Evolutionary conservation across 345 rosid species (phyloP).

Genomic region (Boechera retrofracta): DNA sequence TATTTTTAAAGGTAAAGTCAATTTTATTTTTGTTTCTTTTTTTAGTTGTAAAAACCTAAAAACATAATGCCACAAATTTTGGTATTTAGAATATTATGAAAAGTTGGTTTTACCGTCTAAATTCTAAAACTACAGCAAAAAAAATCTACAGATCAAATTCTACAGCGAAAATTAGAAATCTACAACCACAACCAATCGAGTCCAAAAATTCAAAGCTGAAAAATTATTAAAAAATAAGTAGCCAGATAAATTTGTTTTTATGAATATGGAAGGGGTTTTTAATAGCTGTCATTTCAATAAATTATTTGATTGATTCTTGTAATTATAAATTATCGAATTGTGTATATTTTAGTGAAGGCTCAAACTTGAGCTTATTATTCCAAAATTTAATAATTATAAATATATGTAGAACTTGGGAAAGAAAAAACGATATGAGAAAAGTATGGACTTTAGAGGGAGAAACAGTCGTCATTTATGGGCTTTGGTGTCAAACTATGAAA

Average conservation of each 20-base stretch:
- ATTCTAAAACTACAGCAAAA: too few species aligned
- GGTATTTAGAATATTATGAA: too few species aligned
- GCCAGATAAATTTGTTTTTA: background rate
- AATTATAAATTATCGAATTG: background rate
- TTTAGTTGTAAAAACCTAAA: too few species aligned
- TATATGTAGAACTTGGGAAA: background rate
- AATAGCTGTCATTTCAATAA: background rate
- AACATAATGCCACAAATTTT: too few species aligned
- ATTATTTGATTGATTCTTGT: constrained; percentile 1
- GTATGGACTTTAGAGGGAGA: background rate
- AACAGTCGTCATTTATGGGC: constrained; percentile 27
- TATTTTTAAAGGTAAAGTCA: too few species aligned
- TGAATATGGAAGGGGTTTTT: background rate
- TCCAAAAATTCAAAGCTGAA: background rate
- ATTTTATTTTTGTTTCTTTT: too few species aligned
- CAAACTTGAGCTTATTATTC: background rate
- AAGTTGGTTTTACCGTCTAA: too few species aligned
- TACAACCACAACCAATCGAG: too few species aligned
- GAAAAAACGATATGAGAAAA: background rate
- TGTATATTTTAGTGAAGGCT: constrained; percentile 5
- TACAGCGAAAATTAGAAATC: too few species aligned
- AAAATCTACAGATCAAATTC: too few species aligned
- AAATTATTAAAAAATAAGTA: background rate
- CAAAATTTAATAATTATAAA: background rate
- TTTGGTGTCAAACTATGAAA: constrained; percentile 3